Base-by-base conservation (phyloP, 768 basidiomycete genomes). In the Saitozyma sp. region DNA sequence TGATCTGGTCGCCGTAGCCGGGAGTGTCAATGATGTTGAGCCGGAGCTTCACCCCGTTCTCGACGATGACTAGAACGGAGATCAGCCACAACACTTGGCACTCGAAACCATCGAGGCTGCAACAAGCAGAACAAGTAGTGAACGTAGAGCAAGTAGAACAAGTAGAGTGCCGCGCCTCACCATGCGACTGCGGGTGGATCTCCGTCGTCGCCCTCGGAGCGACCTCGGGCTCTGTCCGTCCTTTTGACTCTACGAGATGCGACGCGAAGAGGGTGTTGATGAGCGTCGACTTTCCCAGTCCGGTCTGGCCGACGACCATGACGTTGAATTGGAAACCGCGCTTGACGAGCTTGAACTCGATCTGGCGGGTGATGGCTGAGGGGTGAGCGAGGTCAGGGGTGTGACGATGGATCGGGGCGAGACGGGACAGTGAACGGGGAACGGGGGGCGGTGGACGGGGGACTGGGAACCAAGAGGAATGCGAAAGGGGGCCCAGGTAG, bases 261-360 rank as follows among this genome's bases (percentile, higher is more conserved):
- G 93, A 95, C 63, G 96, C 95, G 78, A 99, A 99, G 80, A 99
- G 91, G 53, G 95, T 98, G 85, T 97, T 98, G 80, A 98, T 92
- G 76, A 99, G 84, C 50, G 95, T 99, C 76, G 93, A 96, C 84
- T 99, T 99, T 79, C 95, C 95, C 50, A 99, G 84, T 65, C 95
- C 95, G 56, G 93, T 98, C 84, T 95, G 95, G 94, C 94, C 95
- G 72, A 89, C 95, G 65, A 92, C 89, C 77, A 98, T 97, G 64
- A 96, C 90, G 77, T 97, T 98, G 86, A 98, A 98, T 84, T 97
- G 92, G 85, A 98, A 98, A 64, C 95, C 95, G 67, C 95, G 88
- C 83, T 97, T 97, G 83, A 98, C 86, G 68, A 97, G 89, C 86
- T 97, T 97, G 85, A 94, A 90, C 84, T 99, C 95, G 72, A 97